phyloP scores from a whole-genome alignment of 306 rosid genomes.

The Sophora flavescens region DNA sequence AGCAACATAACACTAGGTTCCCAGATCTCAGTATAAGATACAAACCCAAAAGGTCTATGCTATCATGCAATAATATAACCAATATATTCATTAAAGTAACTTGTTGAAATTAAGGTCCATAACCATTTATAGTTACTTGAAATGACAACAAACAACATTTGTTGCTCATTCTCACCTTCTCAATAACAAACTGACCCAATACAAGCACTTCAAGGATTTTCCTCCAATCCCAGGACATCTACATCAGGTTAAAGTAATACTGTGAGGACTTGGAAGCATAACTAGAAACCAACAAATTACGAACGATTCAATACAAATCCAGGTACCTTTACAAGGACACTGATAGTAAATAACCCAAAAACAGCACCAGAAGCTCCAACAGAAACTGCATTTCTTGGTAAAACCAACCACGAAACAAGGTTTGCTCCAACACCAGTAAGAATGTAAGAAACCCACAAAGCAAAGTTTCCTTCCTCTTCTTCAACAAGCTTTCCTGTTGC shows the following conservation, averaged over 20 bases:
- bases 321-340: conserved; percentile 89
- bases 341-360: conserved; percentile 88
- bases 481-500: conserved; percentile 91
- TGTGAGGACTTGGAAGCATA: conserved; percentile 29
- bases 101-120: not conserved
- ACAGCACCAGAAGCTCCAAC: conserved; percentile 99
- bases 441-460: conserved; percentile 91
- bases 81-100: not conserved
- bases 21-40: not conserved
- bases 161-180: conserved; percentile 67
- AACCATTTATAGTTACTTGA: conserved; percentile 14
- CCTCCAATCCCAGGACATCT: conserved; percentile 99
- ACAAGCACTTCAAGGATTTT: conserved; percentile 98
- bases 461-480: conserved; percentile 97
- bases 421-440: conserved; percentile 94
- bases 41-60: conserved; percentile 16
- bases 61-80: conserved; percentile 10
- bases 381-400: conserved; percentile 89
- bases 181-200: conserved; percentile 93
- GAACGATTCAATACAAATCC: conserved; percentile 24
- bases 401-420: conserved; percentile 91
- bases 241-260: conserved; percentile 33
- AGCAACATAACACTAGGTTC: not conserved
- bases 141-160: not conserved
- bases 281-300: conserved; percentile 7